phyloP scores from a whole-genome alignment of 2,329 filamentous ascomycete genomes.

The Lizonia empirigonia region DNA sequence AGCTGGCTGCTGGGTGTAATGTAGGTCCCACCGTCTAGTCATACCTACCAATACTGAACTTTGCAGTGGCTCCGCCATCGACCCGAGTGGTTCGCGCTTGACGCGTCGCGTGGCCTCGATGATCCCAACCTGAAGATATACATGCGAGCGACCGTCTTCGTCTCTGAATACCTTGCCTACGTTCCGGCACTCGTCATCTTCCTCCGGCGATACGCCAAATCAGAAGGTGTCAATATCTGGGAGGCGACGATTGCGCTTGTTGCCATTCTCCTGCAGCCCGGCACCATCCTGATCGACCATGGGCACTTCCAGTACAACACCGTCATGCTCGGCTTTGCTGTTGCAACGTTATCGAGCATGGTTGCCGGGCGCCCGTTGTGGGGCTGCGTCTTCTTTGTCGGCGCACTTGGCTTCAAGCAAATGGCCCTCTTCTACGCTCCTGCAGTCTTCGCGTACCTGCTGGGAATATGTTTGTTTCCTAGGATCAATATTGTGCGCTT shows the following conservation, averaged over 20 bases:
- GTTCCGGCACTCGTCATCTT: slow-evolving; percentile 86
- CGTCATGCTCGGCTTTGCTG: slow-evolving; percentile 91
- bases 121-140: slow-evolving; percentile 84
- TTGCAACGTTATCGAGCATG: slow-evolving; percentile 87
- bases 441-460: slow-evolving; percentile 85
- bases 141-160: slow-evolving; percentile 90
- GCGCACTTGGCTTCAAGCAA: slow-evolving; percentile 95
- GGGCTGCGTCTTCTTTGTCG: slow-evolving; percentile 92
- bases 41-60: slow-evolving; percentile 14
- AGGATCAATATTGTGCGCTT: slow-evolving; percentile 70
- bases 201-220: slow-evolving; percentile 76
- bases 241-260: slow-evolving; percentile 82
- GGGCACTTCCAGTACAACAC: slow-evolving; percentile 98
- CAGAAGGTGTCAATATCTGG: slow-evolving; percentile 80
- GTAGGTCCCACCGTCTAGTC: slow-evolving; percentile 48
- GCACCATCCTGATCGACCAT: slow-evolving; percentile 89
- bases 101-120: slow-evolving; percentile 80
- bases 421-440: slow-evolving; percentile 99
- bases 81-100: slow-evolving; percentile 88
- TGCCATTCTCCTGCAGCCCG: slow-evolving; percentile 90
- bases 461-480: slow-evolving; percentile 84
- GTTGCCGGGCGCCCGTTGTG: slow-evolving; percentile 83
- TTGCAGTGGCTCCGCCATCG: slow-evolving; percentile 70
- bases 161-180: slow-evolving; percentile 90
- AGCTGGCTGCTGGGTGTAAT: slow-evolving; percentile 93